These are phyloP conservation scores for Hibiscus syriacus DNA, from an alignment of 345 rosid genomes.

Conservation along the genomic window DNA sequence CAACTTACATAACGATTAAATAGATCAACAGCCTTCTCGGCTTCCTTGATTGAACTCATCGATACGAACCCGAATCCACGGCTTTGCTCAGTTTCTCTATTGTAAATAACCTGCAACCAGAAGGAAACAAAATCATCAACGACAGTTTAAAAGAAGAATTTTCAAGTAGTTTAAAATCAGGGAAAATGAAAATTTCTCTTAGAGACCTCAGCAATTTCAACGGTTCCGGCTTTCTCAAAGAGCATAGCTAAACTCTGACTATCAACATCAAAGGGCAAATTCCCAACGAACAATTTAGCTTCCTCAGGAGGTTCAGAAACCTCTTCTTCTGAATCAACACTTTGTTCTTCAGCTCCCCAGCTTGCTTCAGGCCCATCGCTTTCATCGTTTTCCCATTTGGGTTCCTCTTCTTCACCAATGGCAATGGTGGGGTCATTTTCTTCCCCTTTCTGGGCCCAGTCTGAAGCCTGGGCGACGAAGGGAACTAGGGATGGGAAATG, in stretches of 20 bases:
- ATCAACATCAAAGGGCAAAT: slow-evolving; percentile 71
- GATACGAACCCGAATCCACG: slow-evolving; percentile 97
- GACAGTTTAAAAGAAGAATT: neutral
- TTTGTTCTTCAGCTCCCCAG: slow-evolving; percentile 13
- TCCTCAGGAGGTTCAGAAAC: slow-evolving; percentile 63
- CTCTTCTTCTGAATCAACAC: slow-evolving; percentile 17
- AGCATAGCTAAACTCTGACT: slow-evolving; percentile 76
- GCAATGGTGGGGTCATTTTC: slow-evolving; percentile 31
- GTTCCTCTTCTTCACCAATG: slow-evolving; percentile 25
- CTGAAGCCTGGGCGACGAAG: slow-evolving; percentile 58
- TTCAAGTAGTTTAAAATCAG: neutral
- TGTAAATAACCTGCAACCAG: slow-evolving; percentile 62
- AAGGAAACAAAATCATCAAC: slow-evolving; percentile 4
- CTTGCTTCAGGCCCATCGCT: slow-evolving; percentile 25
- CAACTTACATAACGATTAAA: slow-evolving; percentile 64
- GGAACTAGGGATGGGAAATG: slow-evolving; percentile 32
- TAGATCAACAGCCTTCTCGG: slow-evolving; percentile 73
- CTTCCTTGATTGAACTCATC: slow-evolving; percentile 82
- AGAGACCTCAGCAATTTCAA: slow-evolving; percentile 93
- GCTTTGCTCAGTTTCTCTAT: slow-evolving; percentile 74
- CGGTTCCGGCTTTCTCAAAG: slow-evolving; percentile 83
- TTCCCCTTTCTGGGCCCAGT: slow-evolving; percentile 37
- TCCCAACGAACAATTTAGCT: slow-evolving; percentile 83
- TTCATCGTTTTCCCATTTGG: slow-evolving; percentile 26
- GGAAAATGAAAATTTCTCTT: slow-evolving; percentile 8